Evolutionary conservation across 306 rosid genomes (phyloP), one percentile per base, ranked within the genome.

Genomic region (cucumber (Cucumis sativus)): DNA sequence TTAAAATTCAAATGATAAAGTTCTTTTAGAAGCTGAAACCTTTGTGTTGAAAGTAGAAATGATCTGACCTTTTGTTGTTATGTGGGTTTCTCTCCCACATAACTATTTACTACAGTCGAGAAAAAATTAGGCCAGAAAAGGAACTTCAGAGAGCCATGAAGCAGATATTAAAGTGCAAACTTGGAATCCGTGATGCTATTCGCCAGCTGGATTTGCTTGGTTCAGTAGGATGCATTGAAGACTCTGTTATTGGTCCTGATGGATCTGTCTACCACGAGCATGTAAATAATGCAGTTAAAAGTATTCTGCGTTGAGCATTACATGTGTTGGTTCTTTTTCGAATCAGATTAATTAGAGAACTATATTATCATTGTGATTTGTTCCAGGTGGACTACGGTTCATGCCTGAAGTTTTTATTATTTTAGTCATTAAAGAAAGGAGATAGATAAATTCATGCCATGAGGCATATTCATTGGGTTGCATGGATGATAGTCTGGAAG

Each of bases 111-210:
- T 10, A n/a, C 82, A 93, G 98, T 76, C 91, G 96, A 84, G 98
- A 93, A 85, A 93, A 93, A 87, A 88, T 93, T 78, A 89, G 83
- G 86, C 98, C 97, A 15, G 98, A 91, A 79, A 91, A 84, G 80
- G 98, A 93, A 84, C 88, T 93, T 65, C 88, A 84, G 80, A 86
- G 97, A 86, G 98, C 98, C 54, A 77, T 51, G 80, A 89, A 86
- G 83, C 93, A 93, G 91, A 93, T 93, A 85, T 84, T 91, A 68
- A 83, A 93, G 73, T 93, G 87, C 81, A 93, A 90, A 83, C 98
- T 93, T 78, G 85, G 96, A 62, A 86, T 93, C 41, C 91, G 98
- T 40, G 96, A 93, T 80, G 92, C 86, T 9, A 83, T 93, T 84
- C 86, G 41, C 70, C 92, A 93, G 80, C 84, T 93, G 82, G 91